Base-by-base conservation (phyloP, 1,139 yeast genomes). In the Sugiyamaella xylanicola region DNA sequence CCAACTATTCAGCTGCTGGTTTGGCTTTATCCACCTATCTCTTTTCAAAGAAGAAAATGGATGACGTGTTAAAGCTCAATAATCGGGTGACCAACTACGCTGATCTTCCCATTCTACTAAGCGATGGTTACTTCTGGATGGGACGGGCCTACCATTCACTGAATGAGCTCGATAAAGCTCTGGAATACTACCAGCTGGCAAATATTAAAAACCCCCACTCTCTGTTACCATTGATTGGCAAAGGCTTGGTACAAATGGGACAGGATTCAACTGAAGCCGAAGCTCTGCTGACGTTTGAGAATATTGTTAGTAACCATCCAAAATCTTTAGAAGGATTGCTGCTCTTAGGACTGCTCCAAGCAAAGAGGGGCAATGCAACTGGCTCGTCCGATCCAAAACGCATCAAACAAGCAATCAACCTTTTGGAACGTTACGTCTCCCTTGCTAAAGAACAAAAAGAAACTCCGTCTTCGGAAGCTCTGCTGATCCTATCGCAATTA, bases 91-190 rank as follows among this genome's bases (percentile, higher is more conserved):
- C 82, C 9, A 63, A 72, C 4, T 67, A 72, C 21, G 72, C 78
- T 0, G 73, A 74, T 19, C 67, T 74, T 25, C 71, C 77, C 2
- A 61, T 70, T 5, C 74, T 87, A 1, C 74, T 81, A 48, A 85
- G 95, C n/a, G 95, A 88, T 63, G 87, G 93, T 19, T 77, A 86
- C 29, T 87, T 87, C 62, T 91, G 97, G 97, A 77, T 85, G 62
- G 98, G 90, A 13, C 81, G 97, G 68, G 85, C 88, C 16, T 77
- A 82, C 55, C 91, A 86, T 65, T 77, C 77, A 20, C 71, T 77
- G 35, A 74, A 76, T 3, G 86, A 90, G 64, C 83, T 77, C 63
- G 80, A 83, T 11, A 81, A 81, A 59, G 86, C 98, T 0, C 87
- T 90, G 64, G 80, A 81, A 58, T 77, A 79, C 65, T 92, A 89